phyloP scores from a whole-genome alignment of 345 rosid genomes.

The Adansonia digitata region DNA sequence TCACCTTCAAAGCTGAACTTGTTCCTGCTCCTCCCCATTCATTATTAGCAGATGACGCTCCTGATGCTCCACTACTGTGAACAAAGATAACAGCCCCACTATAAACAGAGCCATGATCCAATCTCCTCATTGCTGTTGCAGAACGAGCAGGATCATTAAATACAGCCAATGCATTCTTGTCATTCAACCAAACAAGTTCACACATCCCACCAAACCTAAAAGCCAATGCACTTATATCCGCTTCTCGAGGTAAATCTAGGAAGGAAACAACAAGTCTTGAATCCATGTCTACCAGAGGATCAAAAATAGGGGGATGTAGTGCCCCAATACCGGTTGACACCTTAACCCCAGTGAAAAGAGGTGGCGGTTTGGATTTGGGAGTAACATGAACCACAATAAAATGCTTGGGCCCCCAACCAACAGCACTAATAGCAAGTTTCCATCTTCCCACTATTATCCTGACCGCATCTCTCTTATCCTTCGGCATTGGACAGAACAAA shows the following conservation, averaged over 20 bases:
- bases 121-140: conserved; percentile 96
- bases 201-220: conserved; percentile 95
- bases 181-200: conserved; percentile 87
- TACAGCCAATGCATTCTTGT: conserved; percentile 90
- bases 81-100: conserved; percentile 54
- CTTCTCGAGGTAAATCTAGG: conserved; percentile 82
- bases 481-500: conserved; percentile 85
- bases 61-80: conserved; percentile 40
- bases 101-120: conserved; percentile 83
- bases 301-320: conserved; percentile 60
- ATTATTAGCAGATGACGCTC: conserved; percentile 37
- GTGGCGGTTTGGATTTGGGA: conserved; percentile 70
- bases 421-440: conserved; percentile 69
- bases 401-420: conserved; percentile 96
- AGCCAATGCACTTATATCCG: conserved; percentile 77
- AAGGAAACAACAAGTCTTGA: conserved; percentile 87
- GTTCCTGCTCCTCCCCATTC: conserved; percentile 50
- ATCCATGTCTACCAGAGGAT: conserved; percentile 90
- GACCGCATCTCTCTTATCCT: conserved; percentile 89
- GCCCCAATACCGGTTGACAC: conserved; percentile 37
- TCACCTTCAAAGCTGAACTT: conserved; percentile 38
- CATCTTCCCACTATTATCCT: conserved; percentile 87
- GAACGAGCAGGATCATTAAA: conserved; percentile 89
- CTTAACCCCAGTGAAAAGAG: conserved; percentile 69
- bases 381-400: conserved; percentile 73